Conservation (phyloP, 345 rosid genomes). For the Odontarrhena argentea region DNA sequence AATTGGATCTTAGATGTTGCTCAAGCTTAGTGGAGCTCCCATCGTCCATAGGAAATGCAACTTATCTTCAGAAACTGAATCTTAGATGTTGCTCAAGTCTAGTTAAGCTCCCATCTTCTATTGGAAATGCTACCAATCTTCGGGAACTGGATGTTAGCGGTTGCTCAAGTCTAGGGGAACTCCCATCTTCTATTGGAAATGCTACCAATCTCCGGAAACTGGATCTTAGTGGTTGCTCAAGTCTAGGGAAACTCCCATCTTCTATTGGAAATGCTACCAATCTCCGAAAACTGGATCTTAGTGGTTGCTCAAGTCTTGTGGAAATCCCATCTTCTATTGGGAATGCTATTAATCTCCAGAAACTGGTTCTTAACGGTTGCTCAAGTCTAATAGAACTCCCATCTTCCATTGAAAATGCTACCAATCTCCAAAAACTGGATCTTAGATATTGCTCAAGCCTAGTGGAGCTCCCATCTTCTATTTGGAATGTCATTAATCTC, state of each 20-base stretch:
- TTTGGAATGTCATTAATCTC: neutral
- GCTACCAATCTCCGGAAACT: no score
- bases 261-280: neutral
- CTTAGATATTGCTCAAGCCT: neutral
- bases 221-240: neutral
- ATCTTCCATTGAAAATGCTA: neutral
- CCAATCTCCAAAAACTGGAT: conserved; percentile 3
- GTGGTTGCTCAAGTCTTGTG: neutral
- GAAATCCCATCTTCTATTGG: neutral
- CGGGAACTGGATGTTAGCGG: no score
- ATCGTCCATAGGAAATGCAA: neutral
- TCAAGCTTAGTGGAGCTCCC: neutral
- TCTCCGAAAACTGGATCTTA: no score
- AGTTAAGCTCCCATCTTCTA: no score
- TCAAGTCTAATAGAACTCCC: neutral
- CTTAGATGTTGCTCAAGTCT: no score
- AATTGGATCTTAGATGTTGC: no score
- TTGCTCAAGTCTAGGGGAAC: no score
- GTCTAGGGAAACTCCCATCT: neutral
- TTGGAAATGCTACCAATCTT: no score
- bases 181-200: no score
- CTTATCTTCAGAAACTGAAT: no score
- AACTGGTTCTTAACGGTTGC: no score
- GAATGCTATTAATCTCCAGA: neutral
- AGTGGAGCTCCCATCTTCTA: neutral